Evolutionary conservation across 208 protist species (phyloP).

Genomic region (Leishmania lainsoni): DNA sequence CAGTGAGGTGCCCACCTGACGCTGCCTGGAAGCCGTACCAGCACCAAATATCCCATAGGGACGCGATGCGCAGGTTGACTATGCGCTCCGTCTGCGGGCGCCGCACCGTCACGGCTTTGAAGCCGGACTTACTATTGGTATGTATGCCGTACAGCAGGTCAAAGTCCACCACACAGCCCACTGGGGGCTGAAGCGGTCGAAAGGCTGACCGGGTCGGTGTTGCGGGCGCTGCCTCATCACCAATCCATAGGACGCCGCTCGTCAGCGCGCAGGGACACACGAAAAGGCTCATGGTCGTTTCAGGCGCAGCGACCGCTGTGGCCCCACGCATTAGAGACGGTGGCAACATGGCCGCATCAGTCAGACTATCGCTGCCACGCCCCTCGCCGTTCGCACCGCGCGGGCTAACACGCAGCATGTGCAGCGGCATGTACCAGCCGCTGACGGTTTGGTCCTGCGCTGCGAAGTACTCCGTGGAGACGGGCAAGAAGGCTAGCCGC

Average conservation of each 20-base stretch:
- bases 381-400: no score
- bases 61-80: conserved; percentile 19
- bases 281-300: background rate
- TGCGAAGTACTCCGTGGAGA: background rate
- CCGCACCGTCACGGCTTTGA: background rate
- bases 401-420: conserved; percentile 5
- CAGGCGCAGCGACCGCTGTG: conserved; percentile 1
- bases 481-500: conserved; percentile 1
- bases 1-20: background rate
- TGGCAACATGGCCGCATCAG: background rate
- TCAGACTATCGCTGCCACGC: no score
- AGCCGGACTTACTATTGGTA: background rate
- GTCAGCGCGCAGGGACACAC: conserved; percentile 8
- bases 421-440: conserved; percentile 7
- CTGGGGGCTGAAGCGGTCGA: background rate
- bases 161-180: conserved; percentile 6
- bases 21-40: conserved; percentile 11
- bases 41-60: conserved; percentile 19
- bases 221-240: background rate
- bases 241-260: background rate
- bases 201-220: background rate
- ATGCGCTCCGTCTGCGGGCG: conserved; percentile 21
- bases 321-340: background rate
- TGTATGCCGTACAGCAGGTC: conserved; percentile 3
- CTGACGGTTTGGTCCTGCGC: conserved; percentile 4